Base-by-base conservation (phyloP, 495 filamentous ascomycete genomes). In the Cercophora newfieldiana region DNA sequence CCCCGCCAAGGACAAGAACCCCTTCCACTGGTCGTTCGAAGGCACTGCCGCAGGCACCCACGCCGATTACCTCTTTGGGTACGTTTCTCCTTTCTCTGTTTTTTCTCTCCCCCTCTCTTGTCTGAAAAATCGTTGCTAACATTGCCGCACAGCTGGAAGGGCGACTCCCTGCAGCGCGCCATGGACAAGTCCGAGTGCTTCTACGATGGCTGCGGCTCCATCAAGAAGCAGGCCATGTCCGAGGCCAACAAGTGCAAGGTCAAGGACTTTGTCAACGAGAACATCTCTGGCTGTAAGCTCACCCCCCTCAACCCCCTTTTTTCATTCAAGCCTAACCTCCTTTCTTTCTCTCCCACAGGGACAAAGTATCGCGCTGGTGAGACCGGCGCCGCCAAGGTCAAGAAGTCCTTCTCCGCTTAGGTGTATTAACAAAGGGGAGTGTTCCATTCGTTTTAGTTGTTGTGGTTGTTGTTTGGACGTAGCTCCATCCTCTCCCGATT, bases 241-340 rank as follows among this genome's bases (percentile, higher is more conserved):
- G 61, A 66, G 16, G 78, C 78, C 65, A 82, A 83, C 65, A 68
- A 77, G 70, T 85, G 83, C 69, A 73, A 75, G 3, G 73, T 81
- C 29, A 72, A 79, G 66, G 71, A 78, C 49, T 71, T 70, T 48
- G 78, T 84, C 7, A 66, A 71, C 7, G 82, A 85, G 75, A 68
- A 74, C 24, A 78, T 78, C 24, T 79, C 82, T 48, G 78, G 80
- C 66, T 84, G 82, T 85, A 76, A 72, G 82, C 80, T 55, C 55
- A 30, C 22, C 26, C 10, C 33, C 54, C 51, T 8, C n/a, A n/a
- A n/a, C n/a, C n/a, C n/a, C n/a, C n/a, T n/a, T n/a, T n/a, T n/a
- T n/a, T 57, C 18, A 18, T 30, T 3, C 1, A 51, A 28, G 26
- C 7, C 1, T 22, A 31, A 59, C 14, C 24, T 47, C 16, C 37